These are phyloP conservation scores for Stipa capillata DNA, from an alignment of 176 grass and related monocot species.

Conservation along the genomic window DNA sequence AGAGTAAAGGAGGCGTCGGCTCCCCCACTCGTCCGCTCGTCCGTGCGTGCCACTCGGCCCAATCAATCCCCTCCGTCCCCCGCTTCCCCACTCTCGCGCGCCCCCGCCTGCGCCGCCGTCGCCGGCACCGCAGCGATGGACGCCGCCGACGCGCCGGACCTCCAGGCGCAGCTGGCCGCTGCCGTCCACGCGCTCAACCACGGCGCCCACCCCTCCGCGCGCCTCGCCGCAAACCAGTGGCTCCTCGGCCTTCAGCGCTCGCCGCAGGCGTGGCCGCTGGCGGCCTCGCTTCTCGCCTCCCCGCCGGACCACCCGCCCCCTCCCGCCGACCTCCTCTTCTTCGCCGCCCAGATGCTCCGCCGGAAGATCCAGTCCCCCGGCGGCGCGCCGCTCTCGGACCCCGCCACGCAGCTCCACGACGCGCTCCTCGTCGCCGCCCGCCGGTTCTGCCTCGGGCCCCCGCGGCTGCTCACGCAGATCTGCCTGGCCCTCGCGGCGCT, in stretches of 20 bases:
- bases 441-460: slow-evolving; percentile 49
- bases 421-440: slow-evolving; percentile 64
- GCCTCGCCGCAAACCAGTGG: slow-evolving; percentile 35
- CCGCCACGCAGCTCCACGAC: slow-evolving; percentile 25
- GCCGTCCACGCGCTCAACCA: slow-evolving; percentile 53
- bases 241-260: slow-evolving; percentile 31
- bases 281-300: slow-evolving; percentile 21
- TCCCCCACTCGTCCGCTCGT: neutral
- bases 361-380: slow-evolving; percentile 45
- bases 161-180: slow-evolving; percentile 51
- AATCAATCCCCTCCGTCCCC: slow-evolving; percentile 34
- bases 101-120: neutral
- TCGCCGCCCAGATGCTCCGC: slow-evolving; percentile 55
- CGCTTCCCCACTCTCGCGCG: neutral
- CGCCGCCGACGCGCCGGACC: slow-evolving; percentile 28
- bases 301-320: slow-evolving; percentile 35
- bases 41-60: slow-evolving; percentile 30
- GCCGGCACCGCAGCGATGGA: slow-evolving; percentile 30
- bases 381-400: neutral
- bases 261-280: slow-evolving; percentile 28
- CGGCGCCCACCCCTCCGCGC: neutral
- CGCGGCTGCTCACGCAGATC: slow-evolving; percentile 87
- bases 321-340: slow-evolving; percentile 39
- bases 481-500: slow-evolving; percentile 76
- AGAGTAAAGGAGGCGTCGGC: too few relatives aligned